A percentile compares a stretch with the other conserved stretches of the same genome.
Evolutionary conservation across 352 stramenopile species (phyloP).

Genomic region (Globisporangium spiculum): DNA sequence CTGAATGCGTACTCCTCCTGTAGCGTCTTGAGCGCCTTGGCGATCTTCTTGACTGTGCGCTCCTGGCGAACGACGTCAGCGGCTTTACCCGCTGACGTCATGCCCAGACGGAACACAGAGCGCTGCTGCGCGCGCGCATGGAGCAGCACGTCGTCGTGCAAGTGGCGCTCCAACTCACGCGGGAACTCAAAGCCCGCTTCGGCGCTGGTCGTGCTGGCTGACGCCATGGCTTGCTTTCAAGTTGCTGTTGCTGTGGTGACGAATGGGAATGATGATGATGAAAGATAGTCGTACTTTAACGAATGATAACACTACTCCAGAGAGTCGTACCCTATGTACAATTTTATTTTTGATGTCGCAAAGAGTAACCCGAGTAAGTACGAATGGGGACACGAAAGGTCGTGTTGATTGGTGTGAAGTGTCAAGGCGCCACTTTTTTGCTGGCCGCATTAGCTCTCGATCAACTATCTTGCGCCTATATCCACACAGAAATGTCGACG

Average conservation of each 20-base stretch:
- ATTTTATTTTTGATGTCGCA: background rate
- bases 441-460: background rate
- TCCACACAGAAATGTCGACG: background rate
- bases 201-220: conserved; percentile 1
- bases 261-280: background rate
- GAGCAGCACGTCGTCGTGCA: conserved; percentile 42
- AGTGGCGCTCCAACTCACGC: conserved; percentile 41
- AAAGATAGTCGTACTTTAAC: background rate
- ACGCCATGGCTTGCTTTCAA: background rate
- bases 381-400: conserved; percentile 12
- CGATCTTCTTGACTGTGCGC: conserved; percentile 47
- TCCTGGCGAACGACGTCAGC: conserved; percentile 43
- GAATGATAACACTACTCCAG: background rate
- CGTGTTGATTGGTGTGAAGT: background rate
- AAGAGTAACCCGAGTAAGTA: background rate
- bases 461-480: background rate
- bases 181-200: conserved; percentile 60
- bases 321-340: background rate
- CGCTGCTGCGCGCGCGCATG: conserved; percentile 31
- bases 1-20: conserved; percentile 49
- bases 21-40: conserved; percentile 39
- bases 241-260: background rate
- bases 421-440: background rate
- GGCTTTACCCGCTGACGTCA: conserved; percentile 25
- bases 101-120: conserved; percentile 44